A percentile compares a stretch with the other conserved stretches of the same genome.
These are phyloP conservation scores for Moricandia arvensis DNA, from an alignment of 345 rosid species.

Conservation along the genomic window DNA sequence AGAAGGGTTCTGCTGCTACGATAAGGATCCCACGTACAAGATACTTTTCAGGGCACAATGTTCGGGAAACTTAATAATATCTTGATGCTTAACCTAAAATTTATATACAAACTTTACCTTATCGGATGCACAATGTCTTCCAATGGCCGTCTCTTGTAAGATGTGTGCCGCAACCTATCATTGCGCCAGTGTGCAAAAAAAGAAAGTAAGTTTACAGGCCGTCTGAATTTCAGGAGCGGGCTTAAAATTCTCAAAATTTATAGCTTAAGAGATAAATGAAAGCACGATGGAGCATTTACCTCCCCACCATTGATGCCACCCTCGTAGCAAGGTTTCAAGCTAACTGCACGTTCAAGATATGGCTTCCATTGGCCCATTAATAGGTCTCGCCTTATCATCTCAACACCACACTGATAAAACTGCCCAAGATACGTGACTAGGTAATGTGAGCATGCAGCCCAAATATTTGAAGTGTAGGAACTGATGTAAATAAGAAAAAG, in stretches of 20 bases:
- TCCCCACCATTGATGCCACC: constrained; percentile 95
- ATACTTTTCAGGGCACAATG: neutral
- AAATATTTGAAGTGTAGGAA: neutral
- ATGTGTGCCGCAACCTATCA: constrained; percentile 87
- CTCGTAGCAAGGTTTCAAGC: constrained; percentile 92
- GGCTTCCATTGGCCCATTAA: constrained; percentile 97
- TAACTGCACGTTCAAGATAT: constrained; percentile 95
- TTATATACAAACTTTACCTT: constrained; percentile 49
- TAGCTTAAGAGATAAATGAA: constrained; percentile 11
- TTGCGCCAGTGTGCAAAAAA: constrained; percentile 33
- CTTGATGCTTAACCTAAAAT: neutral
- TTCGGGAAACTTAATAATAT: neutral
- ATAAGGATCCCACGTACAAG: constrained; percentile 9
- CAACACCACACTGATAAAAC: constrained; percentile 94
- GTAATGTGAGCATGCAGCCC: constrained; percentile 16
- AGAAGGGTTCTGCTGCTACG: constrained; percentile 3
- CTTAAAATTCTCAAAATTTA: constrained; percentile 2
- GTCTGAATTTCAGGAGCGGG: neutral
- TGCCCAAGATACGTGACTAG: constrained; percentile 40
- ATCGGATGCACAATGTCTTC: constrained; percentile 79
- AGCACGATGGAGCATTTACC: constrained; percentile 49
- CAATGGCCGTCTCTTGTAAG: constrained; percentile 93
- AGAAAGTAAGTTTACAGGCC: constrained; percentile 3
- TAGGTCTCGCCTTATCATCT: constrained; percentile 98
- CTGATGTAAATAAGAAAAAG: neutral